phyloP scores from a whole-genome alignment of 768 basidiomycete genomes.

The Tricholoma hemisulphureum region DNA sequence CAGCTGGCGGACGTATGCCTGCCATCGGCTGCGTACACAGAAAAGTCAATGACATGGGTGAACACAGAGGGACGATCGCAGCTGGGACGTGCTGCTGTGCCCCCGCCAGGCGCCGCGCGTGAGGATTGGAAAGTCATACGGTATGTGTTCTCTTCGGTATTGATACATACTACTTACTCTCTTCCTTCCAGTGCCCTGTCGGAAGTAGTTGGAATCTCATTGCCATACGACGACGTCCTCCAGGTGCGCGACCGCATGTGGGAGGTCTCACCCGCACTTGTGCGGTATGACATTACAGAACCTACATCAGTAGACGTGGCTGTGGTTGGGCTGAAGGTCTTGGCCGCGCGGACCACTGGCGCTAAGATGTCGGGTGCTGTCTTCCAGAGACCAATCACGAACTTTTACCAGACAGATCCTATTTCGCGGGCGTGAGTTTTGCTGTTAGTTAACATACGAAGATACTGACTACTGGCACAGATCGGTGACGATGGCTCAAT shows the following conservation, averaged over 20 bases:
- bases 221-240: constrained; percentile 89
- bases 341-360: constrained; percentile 50
- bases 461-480: constrained; percentile 33
- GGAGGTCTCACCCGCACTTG: constrained; percentile 90
- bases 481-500: constrained; percentile 96
- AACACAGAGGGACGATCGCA: constrained; percentile 96
- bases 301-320: constrained; percentile 71
- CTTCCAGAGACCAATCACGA: constrained; percentile 78
- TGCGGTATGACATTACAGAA: constrained; percentile 83
- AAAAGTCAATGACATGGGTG: constrained; percentile 86
- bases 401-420: constrained; percentile 96
- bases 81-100: constrained; percentile 86
- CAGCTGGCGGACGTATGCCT: constrained; percentile 96
- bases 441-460: background rate
- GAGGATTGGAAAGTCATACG: constrained; percentile 99
- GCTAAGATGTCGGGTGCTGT: constrained; percentile 57
- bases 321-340: constrained; percentile 60
- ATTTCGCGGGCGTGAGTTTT: constrained; percentile 86
- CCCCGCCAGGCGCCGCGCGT: constrained; percentile 89
- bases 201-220: constrained; percentile 73
- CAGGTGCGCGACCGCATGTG: constrained; percentile 89
- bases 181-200: constrained; percentile 67
- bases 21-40: constrained; percentile 92
- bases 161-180: background rate
- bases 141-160: constrained; percentile 38